phyloP scores from a whole-genome alignment of 139 green algal genomes.

The Coelastrella sp. region DNA sequence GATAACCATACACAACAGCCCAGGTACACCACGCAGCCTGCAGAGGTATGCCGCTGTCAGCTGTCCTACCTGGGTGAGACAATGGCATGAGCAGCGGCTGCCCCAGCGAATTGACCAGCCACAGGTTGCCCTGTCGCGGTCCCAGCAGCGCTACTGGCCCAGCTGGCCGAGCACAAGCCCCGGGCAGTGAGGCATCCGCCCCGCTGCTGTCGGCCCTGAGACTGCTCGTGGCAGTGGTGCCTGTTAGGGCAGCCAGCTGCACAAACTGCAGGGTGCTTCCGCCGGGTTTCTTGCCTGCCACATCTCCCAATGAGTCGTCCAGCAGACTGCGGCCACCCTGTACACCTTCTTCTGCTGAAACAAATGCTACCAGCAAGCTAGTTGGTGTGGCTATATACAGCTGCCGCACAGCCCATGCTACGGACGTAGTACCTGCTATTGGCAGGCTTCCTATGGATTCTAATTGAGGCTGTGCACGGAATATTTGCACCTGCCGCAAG shows the following conservation, averaged over 20 bases:
- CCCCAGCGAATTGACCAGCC: conserved; percentile 57
- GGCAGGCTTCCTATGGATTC: conserved; percentile 52
- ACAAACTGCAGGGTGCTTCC: conserved; percentile 41
- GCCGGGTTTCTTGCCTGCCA: background rate
- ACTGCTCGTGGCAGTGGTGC: conserved; percentile 22
- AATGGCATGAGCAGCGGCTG: conserved; percentile 58
- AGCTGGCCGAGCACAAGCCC: conserved; percentile 20
- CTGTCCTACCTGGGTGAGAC: conserved; percentile 40
- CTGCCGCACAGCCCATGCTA: conserved; percentile 63
- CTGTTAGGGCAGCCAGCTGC: conserved; percentile 34
- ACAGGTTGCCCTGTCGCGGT: conserved; percentile 56
- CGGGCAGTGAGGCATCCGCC: conserved; percentile 31
- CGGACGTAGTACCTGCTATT: conserved; percentile 44
- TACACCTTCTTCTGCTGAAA: conserved; percentile 27
- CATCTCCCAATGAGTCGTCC: conserved; percentile 19
- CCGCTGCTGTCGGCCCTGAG: conserved; percentile 28
- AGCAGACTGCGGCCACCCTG: background rate
- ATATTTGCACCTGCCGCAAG: conserved; percentile 58
- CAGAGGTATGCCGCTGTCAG: background rate
- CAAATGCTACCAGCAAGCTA: conserved; percentile 51
- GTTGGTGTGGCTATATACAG: conserved; percentile 63
- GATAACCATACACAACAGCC: too few relatives aligned
- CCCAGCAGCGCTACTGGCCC: conserved; percentile 60
- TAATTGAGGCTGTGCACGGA: conserved; percentile 51
- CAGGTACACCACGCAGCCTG: too few relatives aligned